Evolutionary conservation across 2,329 filamentous ascomycete species (phyloP).

Genomic region (Apiospora hydei): DNA sequence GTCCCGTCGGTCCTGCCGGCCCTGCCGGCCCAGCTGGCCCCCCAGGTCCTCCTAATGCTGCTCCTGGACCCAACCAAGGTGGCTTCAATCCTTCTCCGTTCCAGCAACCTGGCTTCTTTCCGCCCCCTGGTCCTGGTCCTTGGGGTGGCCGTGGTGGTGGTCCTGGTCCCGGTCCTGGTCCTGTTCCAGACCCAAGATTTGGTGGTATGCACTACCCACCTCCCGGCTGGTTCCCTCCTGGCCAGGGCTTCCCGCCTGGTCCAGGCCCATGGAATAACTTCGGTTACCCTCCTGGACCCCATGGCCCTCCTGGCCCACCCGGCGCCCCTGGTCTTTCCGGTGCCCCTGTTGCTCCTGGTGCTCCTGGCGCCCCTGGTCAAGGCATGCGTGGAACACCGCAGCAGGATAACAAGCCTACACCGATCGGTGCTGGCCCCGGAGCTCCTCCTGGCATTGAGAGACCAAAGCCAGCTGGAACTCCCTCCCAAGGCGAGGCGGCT

Average conservation of each 20-base stretch:
- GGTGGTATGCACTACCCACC: constrained; percentile 81
- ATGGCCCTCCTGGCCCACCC: constrained; percentile 43
- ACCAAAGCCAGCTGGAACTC: constrained; percentile 52
- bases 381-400: constrained; percentile 44
- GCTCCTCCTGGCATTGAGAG: constrained; percentile 56
- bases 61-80: constrained; percentile 40
- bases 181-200: constrained; percentile 66
- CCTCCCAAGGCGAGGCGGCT: constrained; percentile 54
- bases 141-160: constrained; percentile 59
- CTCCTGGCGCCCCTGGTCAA: constrained; percentile 41
- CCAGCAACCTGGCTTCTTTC: constrained; percentile 56
- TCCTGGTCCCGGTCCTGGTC: constrained; percentile 67
- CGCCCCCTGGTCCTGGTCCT: constrained; percentile 58
- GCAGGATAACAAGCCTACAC: constrained; percentile 57
- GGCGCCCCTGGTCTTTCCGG: constrained; percentile 38
- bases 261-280: constrained; percentile 66
- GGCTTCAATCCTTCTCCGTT: constrained; percentile 54
- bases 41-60: constrained; percentile 32
- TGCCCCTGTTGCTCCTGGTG: constrained; percentile 41
- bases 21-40: constrained; percentile 32
- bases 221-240: constrained; percentile 80
- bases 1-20: constrained; percentile 40
- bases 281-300: constrained; percentile 67
- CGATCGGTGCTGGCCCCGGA: constrained; percentile 59
- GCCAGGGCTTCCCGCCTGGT: constrained; percentile 74